These are phyloP conservation scores for Torulaspora indica DNA, from an alignment of 805 yeast genomes.

Conservation along the genomic window DNA sequence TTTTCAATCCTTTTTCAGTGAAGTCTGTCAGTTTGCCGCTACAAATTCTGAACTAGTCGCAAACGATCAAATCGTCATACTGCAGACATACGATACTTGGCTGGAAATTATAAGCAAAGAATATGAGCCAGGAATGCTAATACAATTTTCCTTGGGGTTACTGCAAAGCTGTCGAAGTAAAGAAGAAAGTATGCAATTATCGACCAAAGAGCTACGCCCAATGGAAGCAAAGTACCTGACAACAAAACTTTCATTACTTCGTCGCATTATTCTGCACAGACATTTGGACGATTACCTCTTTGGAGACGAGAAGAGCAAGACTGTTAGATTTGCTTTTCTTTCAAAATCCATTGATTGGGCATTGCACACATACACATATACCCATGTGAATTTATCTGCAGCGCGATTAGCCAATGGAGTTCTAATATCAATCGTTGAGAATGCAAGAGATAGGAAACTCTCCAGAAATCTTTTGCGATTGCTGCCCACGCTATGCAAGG, in stretches of 20 bases:
- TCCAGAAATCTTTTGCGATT: slow-evolving; percentile 48
- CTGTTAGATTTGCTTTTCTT: slow-evolving; percentile 39
- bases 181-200: slow-evolving; percentile 12
- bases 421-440: slow-evolving; percentile 46
- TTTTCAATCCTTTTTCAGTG: slow-evolving; percentile 34
- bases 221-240: slow-evolving; percentile 50
- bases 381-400: slow-evolving; percentile 45
- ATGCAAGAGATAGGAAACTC: slow-evolving; percentile 40
- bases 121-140: slow-evolving; percentile 17
- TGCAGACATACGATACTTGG: slow-evolving; percentile 57
- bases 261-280: slow-evolving; percentile 46
- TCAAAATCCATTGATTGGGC: slow-evolving; percentile 50
- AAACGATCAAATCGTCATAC: slow-evolving; percentile 57
- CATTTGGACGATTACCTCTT: slow-evolving; percentile 17
- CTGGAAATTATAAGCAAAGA: slow-evolving; percentile 38
- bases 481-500: slow-evolving; percentile 49
- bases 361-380: slow-evolving; percentile 50
- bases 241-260: slow-evolving; percentile 56
- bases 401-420: slow-evolving; percentile 60
- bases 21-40: slow-evolving; percentile 43
- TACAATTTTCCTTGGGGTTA: slow-evolving; percentile 18
- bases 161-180: slow-evolving; percentile 26
- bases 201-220: slow-evolving; percentile 11
- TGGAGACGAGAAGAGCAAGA: slow-evolving; percentile 15
- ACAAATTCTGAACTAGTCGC: slow-evolving; percentile 45